These are phyloP conservation scores for Penium margaritaceum DNA, from an alignment of 139 green algal genomes.

Conservation along the genomic window DNA sequence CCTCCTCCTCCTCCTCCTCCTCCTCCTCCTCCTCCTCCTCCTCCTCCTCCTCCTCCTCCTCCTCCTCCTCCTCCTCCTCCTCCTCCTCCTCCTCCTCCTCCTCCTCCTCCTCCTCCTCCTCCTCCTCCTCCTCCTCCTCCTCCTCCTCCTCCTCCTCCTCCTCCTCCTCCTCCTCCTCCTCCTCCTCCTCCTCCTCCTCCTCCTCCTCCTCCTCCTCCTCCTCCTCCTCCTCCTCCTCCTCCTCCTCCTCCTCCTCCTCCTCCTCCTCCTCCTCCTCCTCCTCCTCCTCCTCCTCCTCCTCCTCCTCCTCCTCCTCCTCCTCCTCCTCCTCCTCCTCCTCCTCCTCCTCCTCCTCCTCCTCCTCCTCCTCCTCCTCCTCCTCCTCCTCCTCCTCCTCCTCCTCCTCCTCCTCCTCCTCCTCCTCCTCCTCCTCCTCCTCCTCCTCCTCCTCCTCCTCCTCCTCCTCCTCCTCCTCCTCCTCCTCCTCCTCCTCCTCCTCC, in stretches of 20 bases:
- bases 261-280: background rate
- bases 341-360: background rate
- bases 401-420: slow-evolving; percentile 2
- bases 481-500: slow-evolving; percentile 1
- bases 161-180: background rate
- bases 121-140: background rate
- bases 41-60: background rate
- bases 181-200: background rate
- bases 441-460: slow-evolving; percentile 2
- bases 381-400: slow-evolving; percentile 2
- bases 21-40: background rate
- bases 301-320: background rate
- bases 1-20: slow-evolving; percentile 1
- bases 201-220: background rate
- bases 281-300: background rate
- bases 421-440: slow-evolving; percentile 1
- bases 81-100: background rate
- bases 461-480: slow-evolving; percentile 2
- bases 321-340: background rate
- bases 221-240: background rate
- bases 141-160: background rate
- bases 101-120: background rate
- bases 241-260: background rate
- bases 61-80: background rate
- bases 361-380: background rate